A percentile compares a stretch with the other conserved stretches of the same genome.
Conservation (phyloP, 2,329 filamentous ascomycete species). For the Grosmannia huntii region DNA sequence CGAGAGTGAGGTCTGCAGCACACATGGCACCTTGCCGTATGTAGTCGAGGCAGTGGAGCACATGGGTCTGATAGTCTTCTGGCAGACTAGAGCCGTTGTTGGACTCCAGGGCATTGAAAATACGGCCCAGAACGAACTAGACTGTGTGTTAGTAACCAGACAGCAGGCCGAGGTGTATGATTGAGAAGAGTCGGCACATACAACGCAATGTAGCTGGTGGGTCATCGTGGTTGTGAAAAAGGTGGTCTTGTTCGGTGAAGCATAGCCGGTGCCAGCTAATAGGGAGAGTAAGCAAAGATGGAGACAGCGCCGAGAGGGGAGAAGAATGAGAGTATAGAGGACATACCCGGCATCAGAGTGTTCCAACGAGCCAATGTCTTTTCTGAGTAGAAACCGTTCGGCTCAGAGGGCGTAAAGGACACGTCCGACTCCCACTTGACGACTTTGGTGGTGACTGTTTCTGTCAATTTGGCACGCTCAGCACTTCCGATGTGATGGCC, state of each 20-base stretch:
- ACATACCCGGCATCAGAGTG: slow-evolving; percentile 25
- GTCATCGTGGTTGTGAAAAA: slow-evolving; percentile 28
- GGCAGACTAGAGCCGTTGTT: slow-evolving; percentile 11
- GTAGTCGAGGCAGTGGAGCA: slow-evolving; percentile 29
- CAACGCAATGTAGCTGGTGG: slow-evolving; percentile 27
- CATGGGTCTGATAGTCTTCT: slow-evolving; percentile 21
- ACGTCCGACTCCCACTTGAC: slow-evolving; percentile 25
- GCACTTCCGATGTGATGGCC: too few relatives aligned
- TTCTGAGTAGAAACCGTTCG: slow-evolving; percentile 25
- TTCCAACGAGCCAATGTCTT: slow-evolving; percentile 25
- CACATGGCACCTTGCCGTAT: slow-evolving; percentile 28
- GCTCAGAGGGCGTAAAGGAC: slow-evolving; percentile 25
- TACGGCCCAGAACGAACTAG: slow-evolving; percentile 22
- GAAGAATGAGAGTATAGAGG: background rate
- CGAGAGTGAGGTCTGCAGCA: slow-evolving; percentile 22
- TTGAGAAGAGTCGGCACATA: slow-evolving; percentile 11
- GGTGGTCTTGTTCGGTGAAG: slow-evolving; percentile 18
- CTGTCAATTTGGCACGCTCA: background rate
- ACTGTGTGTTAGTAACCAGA: background rate
- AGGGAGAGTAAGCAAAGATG: background rate
- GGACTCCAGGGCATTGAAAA: slow-evolving; percentile 17
- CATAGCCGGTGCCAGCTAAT: slow-evolving; percentile 22
- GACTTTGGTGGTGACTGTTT: slow-evolving; percentile 22
- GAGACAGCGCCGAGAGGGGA: background rate
- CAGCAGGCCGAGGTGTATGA: background rate